Percentiles rank a stretch among this genome's conserved stretches.
Evolutionary conservation across 2,329 filamentous ascomycete genomes (phyloP).

Genomic region (Xylogone sp.): DNA sequence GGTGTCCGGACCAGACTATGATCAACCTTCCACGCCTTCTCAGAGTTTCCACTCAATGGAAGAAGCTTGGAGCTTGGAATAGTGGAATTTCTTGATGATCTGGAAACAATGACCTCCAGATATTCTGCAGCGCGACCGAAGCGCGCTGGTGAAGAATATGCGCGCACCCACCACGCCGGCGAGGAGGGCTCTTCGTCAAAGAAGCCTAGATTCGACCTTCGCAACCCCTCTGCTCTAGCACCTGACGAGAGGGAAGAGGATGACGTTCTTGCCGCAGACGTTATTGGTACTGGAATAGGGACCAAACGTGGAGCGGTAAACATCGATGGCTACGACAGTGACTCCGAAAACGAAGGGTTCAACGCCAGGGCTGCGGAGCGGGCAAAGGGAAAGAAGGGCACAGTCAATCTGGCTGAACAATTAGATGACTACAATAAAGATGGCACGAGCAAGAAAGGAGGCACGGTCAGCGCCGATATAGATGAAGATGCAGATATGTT

Average conservation of each 20-base stretch:
- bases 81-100: slow-evolving; percentile 2
- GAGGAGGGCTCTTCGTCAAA: slow-evolving; percentile 51
- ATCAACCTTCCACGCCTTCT: neutral
- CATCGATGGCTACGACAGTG: slow-evolving; percentile 93
- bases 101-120: slow-evolving; percentile 49
- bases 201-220: slow-evolving; percentile 87
- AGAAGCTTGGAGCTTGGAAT: neutral
- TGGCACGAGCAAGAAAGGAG: slow-evolving; percentile 23
- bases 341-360: slow-evolving; percentile 89
- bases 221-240: slow-evolving; percentile 89
- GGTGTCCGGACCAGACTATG: neutral
- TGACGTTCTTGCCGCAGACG: slow-evolving; percentile 81
- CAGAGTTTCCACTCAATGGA: neutral
- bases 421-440: slow-evolving; percentile 49
- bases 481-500: slow-evolving; percentile 84
- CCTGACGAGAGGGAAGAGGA: slow-evolving; percentile 75
- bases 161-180: slow-evolving; percentile 63
- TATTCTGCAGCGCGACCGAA: slow-evolving; percentile 72
- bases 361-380: slow-evolving; percentile 66
- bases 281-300: slow-evolving; percentile 68
- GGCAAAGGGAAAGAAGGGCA: slow-evolving; percentile 36
- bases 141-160: slow-evolving; percentile 77
- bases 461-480: slow-evolving; percentile 39
- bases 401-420: slow-evolving; percentile 44
- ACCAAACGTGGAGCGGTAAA: slow-evolving; percentile 94